Evolutionary conservation across 2,329 filamentous ascomycete genomes (phyloP).

Genomic region (Colletotrichum incanum): DNA sequence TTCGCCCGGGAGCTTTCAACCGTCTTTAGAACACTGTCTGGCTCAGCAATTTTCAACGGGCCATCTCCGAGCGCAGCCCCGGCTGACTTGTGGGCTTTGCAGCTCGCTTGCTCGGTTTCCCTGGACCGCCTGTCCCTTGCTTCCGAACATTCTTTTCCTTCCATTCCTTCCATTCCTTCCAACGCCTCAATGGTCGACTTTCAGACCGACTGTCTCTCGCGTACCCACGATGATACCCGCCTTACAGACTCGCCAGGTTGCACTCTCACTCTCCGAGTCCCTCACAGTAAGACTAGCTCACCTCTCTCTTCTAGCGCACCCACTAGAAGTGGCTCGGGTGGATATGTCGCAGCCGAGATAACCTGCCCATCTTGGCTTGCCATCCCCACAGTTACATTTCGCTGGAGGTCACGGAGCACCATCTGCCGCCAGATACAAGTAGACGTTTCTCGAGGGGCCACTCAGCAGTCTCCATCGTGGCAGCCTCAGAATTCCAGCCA

Average conservation of each 20-base stretch:
- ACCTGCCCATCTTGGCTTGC: constrained; percentile 24
- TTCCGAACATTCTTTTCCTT: constrained; percentile 35
- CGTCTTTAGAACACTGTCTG: background rate
- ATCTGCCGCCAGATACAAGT: constrained; percentile 25
- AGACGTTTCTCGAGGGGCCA: constrained; percentile 31
- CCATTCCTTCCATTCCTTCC: constrained; percentile 39
- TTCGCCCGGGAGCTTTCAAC: background rate
- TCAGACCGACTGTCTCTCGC: constrained; percentile 23
- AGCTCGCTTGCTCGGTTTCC: constrained; percentile 23
- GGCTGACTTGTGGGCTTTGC: constrained; percentile 17
- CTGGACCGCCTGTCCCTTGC: constrained; percentile 32
- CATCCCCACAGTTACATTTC: constrained; percentile 33
- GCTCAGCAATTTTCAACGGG: constrained; percentile 26
- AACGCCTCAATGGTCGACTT: constrained; percentile 22
- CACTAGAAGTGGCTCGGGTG: constrained; percentile 31
- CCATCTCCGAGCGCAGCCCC: constrained; percentile 31
- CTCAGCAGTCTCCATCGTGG: constrained; percentile 19
- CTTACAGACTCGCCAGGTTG: constrained; percentile 38
- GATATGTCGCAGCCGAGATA: constrained; percentile 30
- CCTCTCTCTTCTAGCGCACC: constrained; percentile 31
- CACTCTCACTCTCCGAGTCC: constrained; percentile 24
- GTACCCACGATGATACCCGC: constrained; percentile 22
- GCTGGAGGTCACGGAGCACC: constrained; percentile 36
- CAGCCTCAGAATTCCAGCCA: constrained; percentile 39
- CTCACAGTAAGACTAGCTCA: constrained; percentile 30